Percentiles rank a stretch among this genome's conserved stretches.
phyloP scores from a whole-genome alignment of 257 asterid genomes.

The Agastache rugosa region DNA sequence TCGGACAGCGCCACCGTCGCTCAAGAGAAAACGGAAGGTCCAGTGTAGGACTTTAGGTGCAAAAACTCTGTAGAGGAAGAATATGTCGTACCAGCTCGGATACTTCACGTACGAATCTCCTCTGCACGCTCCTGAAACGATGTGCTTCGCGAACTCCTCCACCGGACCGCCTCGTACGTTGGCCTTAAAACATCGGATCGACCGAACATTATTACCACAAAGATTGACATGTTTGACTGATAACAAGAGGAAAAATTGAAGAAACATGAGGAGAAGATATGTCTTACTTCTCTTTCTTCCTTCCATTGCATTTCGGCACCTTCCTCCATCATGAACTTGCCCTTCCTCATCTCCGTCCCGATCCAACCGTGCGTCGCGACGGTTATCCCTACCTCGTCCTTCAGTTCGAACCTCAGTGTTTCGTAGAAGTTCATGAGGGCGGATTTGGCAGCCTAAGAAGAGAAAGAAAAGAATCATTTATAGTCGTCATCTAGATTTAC shows the following conservation, averaged over 20 bases:
- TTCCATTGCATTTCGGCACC: conserved; percentile 99
- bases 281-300: conserved; percentile 84
- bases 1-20: conserved; percentile 49
- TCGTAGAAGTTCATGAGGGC: conserved; percentile 84
- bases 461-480: background rate
- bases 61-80: conserved; percentile 79
- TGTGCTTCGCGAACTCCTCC: conserved; percentile 81
- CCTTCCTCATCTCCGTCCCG: conserved; percentile 76
- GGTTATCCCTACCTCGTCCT: conserved; percentile 76
- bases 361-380: conserved; percentile 93
- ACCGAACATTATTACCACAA: background rate
- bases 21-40: conserved; percentile 68
- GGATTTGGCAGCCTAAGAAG: conserved; percentile 79
- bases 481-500: background rate
- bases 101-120: conserved; percentile 81
- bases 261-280: background rate
- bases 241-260: background rate
- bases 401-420: conserved; percentile 79
- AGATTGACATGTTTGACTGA: background rate
- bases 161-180: conserved; percentile 73
- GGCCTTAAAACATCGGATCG: conserved; percentile 43
- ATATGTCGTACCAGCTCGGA: conserved; percentile 86
- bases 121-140: conserved; percentile 79
- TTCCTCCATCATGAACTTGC: conserved; percentile 86
- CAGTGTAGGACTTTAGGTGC: conserved; percentile 80